phyloP scores from a whole-genome alignment of 495 filamentous ascomycete species.

The Parmelia sp. region DNA sequence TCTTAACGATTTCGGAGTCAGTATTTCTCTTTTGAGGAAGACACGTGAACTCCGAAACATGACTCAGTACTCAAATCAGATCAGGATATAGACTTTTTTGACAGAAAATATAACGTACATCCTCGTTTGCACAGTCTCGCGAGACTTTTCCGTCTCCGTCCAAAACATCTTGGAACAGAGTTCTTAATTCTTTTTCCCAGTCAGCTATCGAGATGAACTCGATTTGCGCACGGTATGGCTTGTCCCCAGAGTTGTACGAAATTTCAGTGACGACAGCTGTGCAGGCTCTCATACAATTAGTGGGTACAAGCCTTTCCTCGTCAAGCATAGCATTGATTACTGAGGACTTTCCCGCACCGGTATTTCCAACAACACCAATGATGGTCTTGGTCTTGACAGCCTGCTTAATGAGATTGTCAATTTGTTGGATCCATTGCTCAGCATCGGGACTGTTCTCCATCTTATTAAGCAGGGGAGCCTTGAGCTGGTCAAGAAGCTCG shows the following conservation, averaged over 20 bases:
- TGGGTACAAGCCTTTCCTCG: conserved; percentile 47
- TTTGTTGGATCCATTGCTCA: conserved; percentile 39
- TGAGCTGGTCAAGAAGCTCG: conserved; percentile 32
- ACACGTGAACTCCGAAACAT: too few species aligned
- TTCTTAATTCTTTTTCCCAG: conserved; percentile 51
- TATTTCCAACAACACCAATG: conserved; percentile 53
- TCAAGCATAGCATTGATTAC: conserved; percentile 56
- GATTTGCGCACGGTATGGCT: conserved; percentile 54
- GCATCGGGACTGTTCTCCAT: conserved; percentile 26
- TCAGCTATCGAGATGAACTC: conserved; percentile 53
- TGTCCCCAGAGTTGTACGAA: conserved; percentile 50
- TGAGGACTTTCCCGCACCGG: conserved; percentile 54
- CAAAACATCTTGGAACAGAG: conserved; percentile 46
- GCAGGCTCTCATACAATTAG: conserved; percentile 57
- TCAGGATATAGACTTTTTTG: too few species aligned
- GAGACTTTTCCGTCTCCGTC: conserved; percentile 41
- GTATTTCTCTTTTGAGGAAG: too few species aligned
- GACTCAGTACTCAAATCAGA: too few species aligned
- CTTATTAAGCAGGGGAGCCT: conserved; percentile 22
- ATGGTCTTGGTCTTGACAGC: conserved; percentile 38
- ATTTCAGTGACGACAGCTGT: conserved; percentile 63
- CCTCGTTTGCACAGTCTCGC: conserved; percentile 38
- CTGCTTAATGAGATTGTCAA: conserved; percentile 36
- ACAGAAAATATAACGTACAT: too few species aligned
- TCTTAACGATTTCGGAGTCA: too few species aligned